Evolutionary conservation across 371 early-diverging fungal species (phyloP).

Genomic region (Mucor saturninus): DNA sequence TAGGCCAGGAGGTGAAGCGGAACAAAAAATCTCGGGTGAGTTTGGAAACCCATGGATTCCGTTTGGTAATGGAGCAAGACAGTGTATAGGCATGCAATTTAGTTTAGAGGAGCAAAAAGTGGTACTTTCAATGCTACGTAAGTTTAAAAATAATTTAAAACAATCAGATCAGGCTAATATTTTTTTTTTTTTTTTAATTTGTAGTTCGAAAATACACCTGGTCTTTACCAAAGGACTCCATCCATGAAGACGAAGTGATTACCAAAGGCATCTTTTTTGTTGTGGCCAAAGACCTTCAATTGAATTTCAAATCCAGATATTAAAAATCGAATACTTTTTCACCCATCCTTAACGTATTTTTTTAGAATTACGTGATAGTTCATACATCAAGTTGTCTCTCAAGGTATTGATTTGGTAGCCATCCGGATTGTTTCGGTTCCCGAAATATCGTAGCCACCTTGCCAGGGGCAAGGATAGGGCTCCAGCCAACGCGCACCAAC

Average conservation of each 20-base stretch:
- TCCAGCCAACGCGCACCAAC: too few relatives aligned
- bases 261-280: background rate
- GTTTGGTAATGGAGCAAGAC: slow-evolving; percentile 55
- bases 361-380: too few relatives aligned
- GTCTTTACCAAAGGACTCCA: slow-evolving; percentile 13
- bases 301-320: slow-evolving; percentile 8
- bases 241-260: slow-evolving; percentile 5
- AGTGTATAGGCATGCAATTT: slow-evolving; percentile 66
- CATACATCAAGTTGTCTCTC: too few relatives aligned
- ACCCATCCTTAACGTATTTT: too few relatives aligned
- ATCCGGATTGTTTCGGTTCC: too few relatives aligned
- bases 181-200: background rate
- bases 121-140: slow-evolving; percentile 50
- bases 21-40: slow-evolving; percentile 22
- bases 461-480: too few relatives aligned
- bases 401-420: too few relatives aligned
- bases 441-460: too few relatives aligned
- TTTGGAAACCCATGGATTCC: slow-evolving; percentile 45
- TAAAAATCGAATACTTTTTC: background rate
- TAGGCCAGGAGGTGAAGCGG: slow-evolving; percentile 31
- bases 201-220: slow-evolving; percentile 26
- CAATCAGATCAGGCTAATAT: background rate
- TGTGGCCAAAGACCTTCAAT: slow-evolving; percentile 3
- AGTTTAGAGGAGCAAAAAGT: slow-evolving; percentile 59
- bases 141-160: slow-evolving; percentile 6